Conservation (phyloP, 2,329 filamentous ascomycete genomes). For the Penicillium italicum region DNA sequence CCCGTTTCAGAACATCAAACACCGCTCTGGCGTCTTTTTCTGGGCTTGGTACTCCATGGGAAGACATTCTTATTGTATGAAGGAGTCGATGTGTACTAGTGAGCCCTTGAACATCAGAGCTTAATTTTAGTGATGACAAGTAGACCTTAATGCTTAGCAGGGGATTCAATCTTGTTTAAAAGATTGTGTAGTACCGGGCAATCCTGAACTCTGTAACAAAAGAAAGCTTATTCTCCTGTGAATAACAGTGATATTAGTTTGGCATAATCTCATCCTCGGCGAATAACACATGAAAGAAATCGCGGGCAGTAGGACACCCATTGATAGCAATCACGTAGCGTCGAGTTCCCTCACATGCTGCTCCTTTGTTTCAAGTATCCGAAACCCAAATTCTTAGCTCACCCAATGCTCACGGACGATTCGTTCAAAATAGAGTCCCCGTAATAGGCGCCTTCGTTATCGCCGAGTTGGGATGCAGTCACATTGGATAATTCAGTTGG, state of each 20-base stretch:
- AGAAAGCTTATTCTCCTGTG: too few species aligned
- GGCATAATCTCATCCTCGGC: neutral
- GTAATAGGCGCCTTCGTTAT: slow-evolving; percentile 15
- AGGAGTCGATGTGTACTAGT: neutral
- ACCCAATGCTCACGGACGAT: slow-evolving; percentile 15
- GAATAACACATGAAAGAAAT: neutral
- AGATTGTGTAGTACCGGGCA: neutral
- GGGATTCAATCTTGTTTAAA: neutral
- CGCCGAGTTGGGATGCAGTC: slow-evolving; percentile 21
- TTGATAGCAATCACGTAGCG: neutral
- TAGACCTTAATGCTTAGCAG: neutral
- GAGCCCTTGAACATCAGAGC: neutral
- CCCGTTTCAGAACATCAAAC: slow-evolving; percentile 20
- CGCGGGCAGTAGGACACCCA: too few species aligned
- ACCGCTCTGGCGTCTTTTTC: slow-evolving; percentile 19
- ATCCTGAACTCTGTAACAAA: neutral
- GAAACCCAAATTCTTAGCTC: neutral
- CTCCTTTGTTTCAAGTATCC: neutral
- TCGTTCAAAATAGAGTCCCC: slow-evolving; percentile 29
- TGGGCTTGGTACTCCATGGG: neutral
- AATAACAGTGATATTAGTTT: neutral
- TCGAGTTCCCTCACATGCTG: neutral
- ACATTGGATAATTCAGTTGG: slow-evolving; percentile 21
- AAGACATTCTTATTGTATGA: neutral
- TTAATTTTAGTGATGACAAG: neutral